Base-by-base conservation (phyloP, 306 rosid species). In the Dryas octopetala region DNA sequence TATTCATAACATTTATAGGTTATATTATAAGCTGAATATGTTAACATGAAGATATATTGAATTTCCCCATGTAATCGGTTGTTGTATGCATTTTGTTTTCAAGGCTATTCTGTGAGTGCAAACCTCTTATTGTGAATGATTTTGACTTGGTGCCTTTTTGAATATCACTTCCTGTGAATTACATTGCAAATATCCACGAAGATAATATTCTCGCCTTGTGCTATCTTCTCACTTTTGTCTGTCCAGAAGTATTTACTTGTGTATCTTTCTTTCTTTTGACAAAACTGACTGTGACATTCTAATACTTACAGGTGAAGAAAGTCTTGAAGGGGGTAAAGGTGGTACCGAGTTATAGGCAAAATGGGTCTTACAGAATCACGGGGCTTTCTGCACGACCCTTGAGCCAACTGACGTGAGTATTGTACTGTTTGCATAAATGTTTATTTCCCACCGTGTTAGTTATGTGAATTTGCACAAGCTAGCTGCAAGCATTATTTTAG, bases 321-420 rank as follows among this genome's bases (percentile, higher is more conserved):
- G 81, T 82, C 2, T 59, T 95, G 76, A 86, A 32, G 74, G 92
- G 89, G 19, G 4, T 92, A 0, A 90, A 71, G 80, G 89, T 95
- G 0, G 71, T 49, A 41, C 5, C 85, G 7, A 28, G 1, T 2
- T 76, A 78, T 38, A 67, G 76, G 5, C 70, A n/a, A 2, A 5
- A 16, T 15, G 82, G 76, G 66, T 73, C 79, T 2, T 80, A 85
- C 65, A 89, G 46, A 66, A 73, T 95, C 44, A 47, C 79, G 8
- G 93, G 89, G 6, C 4, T 91, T 0, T 62, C 98, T 0, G 46
- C 6, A 57, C 85, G 85, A 45, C 91, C 97, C 0, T 54, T 88
- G 1, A 41, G 64, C 58, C 58, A 70, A 23, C 49, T 95, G 51
- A 89, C 0, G 98, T 91, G 60, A 90, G 96, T 52, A 41, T 23